Percentiles rank a stretch among this genome's conserved stretches.
Evolutionary conservation across 169 alveolate genomes (phyloP).

Genomic region (Miamiensis avidus): DNA sequence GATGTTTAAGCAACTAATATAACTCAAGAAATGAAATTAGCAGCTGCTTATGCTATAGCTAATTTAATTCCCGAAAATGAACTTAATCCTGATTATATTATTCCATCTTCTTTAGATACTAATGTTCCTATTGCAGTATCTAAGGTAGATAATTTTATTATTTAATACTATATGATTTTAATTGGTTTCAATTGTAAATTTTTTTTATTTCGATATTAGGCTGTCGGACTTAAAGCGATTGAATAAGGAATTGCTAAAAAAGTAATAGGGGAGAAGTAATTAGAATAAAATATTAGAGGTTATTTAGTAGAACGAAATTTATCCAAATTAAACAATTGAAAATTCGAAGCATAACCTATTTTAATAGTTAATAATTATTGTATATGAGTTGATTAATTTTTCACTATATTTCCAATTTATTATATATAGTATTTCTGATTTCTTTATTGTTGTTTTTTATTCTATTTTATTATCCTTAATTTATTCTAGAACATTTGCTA

Average conservation of each 20-base stretch:
- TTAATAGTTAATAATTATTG: no score
- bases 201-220: neutral
- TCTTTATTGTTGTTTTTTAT: no score
- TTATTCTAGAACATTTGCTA: no score
- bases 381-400: no score
- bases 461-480: no score
- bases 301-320: no score
- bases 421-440: no score
- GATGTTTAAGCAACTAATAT: constrained; percentile 56
- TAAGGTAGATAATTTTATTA: constrained; percentile 54
- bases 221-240: neutral
- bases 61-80: constrained; percentile 1
- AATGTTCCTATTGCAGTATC: constrained; percentile 33
- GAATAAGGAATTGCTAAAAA: no score
- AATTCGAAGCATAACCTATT: no score
- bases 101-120: constrained; percentile 52
- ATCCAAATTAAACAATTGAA: no score
- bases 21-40: constrained; percentile 59
- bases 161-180: neutral
- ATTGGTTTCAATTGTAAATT: neutral
- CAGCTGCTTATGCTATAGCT: constrained; percentile 53
- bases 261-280: no score
- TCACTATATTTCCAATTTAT: no score
- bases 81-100: constrained; percentile 28
- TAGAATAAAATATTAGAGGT: neutral